phyloP scores from a whole-genome alignment of 768 basidiomycete genomes.

The Heimioporus sp. region DNA sequence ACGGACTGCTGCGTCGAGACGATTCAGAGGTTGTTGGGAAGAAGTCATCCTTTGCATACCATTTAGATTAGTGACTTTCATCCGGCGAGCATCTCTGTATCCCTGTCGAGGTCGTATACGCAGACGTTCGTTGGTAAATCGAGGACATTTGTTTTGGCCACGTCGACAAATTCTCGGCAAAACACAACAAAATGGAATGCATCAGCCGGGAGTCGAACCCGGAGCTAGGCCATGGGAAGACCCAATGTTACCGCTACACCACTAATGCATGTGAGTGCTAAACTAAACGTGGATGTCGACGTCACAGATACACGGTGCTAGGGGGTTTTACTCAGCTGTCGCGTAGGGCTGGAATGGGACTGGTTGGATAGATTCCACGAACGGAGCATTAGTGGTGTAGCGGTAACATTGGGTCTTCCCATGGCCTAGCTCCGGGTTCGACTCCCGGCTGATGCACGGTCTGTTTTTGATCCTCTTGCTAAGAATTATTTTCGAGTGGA shows the following conservation, averaged over 20 bases:
- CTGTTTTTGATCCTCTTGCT: background rate
- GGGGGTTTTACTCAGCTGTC: no score
- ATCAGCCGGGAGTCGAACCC: constrained; percentile 60
- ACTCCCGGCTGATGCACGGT: constrained; percentile 49
- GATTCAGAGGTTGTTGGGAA: background rate
- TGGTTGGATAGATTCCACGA: no score
- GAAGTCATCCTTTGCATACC: constrained; percentile 1
- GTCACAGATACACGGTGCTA: no score
- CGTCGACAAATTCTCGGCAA: no score
- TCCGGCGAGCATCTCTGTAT: constrained; percentile 13
- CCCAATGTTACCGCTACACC: constrained; percentile 88
- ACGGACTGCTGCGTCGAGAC: background rate
- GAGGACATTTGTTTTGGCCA: no score
- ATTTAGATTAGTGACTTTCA: constrained; percentile 12
- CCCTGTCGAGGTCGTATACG: constrained; percentile 4
- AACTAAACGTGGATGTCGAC: no score
- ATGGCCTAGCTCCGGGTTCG: constrained; percentile 64
- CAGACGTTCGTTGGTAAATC: background rate
- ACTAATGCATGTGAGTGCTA: constrained; percentile 31
- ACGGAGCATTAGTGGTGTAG: constrained; percentile 56
- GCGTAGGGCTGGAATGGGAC: no score
- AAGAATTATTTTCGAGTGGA: no score
- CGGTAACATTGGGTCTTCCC: constrained; percentile 90
- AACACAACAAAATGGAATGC: constrained; percentile 24
- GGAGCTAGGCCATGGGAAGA: constrained; percentile 75